A percentile compares a stretch with the other conserved stretches of the same genome.
phyloP scores from a whole-genome alignment of 495 filamentous ascomycete species.

The Xylona heveae region DNA sequence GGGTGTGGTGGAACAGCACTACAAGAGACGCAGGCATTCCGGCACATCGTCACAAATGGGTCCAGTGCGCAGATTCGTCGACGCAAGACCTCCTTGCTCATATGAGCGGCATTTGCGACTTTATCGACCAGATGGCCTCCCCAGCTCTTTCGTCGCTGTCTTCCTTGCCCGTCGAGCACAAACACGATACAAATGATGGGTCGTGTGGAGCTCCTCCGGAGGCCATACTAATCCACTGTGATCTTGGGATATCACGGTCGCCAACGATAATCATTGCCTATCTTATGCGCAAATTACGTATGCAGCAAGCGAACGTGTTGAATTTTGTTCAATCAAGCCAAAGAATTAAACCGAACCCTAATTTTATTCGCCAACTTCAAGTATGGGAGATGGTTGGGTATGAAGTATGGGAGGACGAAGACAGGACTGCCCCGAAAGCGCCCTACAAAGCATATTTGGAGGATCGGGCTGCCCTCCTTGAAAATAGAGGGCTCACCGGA shows the following conservation, averaged over 20 bases:
- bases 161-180: slow-evolving; percentile 8
- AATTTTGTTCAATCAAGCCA: slow-evolving; percentile 9
- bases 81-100: slow-evolving; percentile 16
- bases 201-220: slow-evolving; percentile 5
- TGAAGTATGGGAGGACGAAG: slow-evolving; percentile 16
- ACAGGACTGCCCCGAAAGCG: slow-evolving; percentile 12
- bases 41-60: slow-evolving; percentile 13
- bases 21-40: slow-evolving; percentile 15
- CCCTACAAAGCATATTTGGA: slow-evolving; percentile 14
- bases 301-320: slow-evolving; percentile 3
- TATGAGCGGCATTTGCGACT: slow-evolving; percentile 18
- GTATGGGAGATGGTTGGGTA: slow-evolving; percentile 15
- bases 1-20: slow-evolving; percentile 10
- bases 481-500: slow-evolving; percentile 11
- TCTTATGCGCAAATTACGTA: slow-evolving; percentile 13
- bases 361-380: slow-evolving; percentile 12
- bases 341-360: slow-evolving; percentile 10
- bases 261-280: slow-evolving; percentile 16
- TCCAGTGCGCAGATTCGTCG: slow-evolving; percentile 16
- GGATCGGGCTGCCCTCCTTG: slow-evolving; percentile 8
- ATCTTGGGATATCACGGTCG: slow-evolving; percentile 18
- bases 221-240: slow-evolving; percentile 17
- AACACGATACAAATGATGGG: slow-evolving; percentile 6
- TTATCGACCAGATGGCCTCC: slow-evolving; percentile 15
- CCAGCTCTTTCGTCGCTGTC: slow-evolving; percentile 7